These are phyloP conservation scores for Melampsora occidentalis DNA, from an alignment of 1,284 basidiomycete genomes.

Conservation along the genomic window DNA sequence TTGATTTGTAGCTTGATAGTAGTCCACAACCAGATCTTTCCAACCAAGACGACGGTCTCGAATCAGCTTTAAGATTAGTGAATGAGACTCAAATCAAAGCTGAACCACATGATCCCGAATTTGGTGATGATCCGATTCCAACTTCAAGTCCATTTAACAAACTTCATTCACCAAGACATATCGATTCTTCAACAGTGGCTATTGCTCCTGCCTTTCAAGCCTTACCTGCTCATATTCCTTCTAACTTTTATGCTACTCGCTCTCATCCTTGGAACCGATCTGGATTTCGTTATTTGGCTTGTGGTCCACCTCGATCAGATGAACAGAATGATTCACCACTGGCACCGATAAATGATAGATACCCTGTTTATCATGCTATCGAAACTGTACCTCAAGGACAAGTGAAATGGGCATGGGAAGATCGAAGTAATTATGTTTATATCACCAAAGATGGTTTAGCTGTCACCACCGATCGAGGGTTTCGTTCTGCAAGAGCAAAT, in stretches of 20 bases:
- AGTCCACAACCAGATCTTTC: background rate
- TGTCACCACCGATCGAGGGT: slow-evolving; percentile 79
- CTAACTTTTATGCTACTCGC: slow-evolving; percentile 32
- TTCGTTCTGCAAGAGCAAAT: slow-evolving; percentile 82
- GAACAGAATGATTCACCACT: background rate
- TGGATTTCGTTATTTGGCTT: slow-evolving; percentile 71
- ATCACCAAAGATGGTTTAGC: slow-evolving; percentile 76
- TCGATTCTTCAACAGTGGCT: slow-evolving; percentile 32
- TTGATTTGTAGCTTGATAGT: background rate
- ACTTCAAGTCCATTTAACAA: background rate
- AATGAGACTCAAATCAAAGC: background rate
- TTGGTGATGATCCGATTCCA: background rate
- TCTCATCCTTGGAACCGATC: slow-evolving; percentile 42
- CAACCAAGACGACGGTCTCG: background rate
- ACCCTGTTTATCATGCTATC: slow-evolving; percentile 37
- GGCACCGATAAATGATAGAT: background rate
- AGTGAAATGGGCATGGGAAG: slow-evolving; percentile 58
- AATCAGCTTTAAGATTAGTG: background rate
- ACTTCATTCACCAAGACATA: slow-evolving; percentile 5
- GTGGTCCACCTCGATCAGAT: slow-evolving; percentile 61
- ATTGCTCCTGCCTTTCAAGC: slow-evolving; percentile 40
- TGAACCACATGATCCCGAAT: background rate
- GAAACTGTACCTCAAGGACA: slow-evolving; percentile 18
- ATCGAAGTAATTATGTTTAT: slow-evolving; percentile 67
- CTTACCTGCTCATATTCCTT: slow-evolving; percentile 18